Evolutionary conservation across 345 rosid species (phyloP), one percentile per base, ranked within the genome.

Genomic region (Eucalyptus viminalis): DNA sequence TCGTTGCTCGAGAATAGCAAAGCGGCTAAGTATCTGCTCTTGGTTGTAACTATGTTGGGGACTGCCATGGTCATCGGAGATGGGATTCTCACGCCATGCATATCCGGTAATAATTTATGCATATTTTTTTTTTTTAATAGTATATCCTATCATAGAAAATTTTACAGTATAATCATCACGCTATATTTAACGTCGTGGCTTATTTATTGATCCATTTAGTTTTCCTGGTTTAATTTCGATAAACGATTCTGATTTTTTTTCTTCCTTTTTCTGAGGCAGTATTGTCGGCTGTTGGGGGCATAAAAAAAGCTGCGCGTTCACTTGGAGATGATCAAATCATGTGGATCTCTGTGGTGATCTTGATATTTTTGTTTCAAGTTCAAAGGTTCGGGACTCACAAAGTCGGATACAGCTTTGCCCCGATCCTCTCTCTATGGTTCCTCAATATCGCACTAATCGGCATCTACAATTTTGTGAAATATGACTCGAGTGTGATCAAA

Each of bases 41-140:
- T 91, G 65, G 34, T 92, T 40, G 53, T 69, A 16, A 90, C 92
- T 50, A 62, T 93, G 92, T 86, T 91, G 53, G 92, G 88, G 3
- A 92, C 91, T 7, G 67, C 94, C 81, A 93, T 93, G 93, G 91
- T 93, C 86, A 88, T 93, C 12, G 94, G 94, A 60, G 94, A 93
- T 43, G 93, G 93, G 13, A 87, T 91, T 88, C 90, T 93, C 49
- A 92, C 92, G 1, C 93, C 94, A 14, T 89, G 90, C 89, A 92
- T 91, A 9, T 93, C 93, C 22, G 91, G 93, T 91, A 87, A 10
- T 76, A 10, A 34, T 34, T 37, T 17, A 34, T 27, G n/a, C n/a
- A 25, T 58, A 58, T 25, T 25, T 5, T 14, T 62, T 62, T 16
- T 14, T 31, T 29, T 29, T 62, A 16, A 16, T 15, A 67, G 40